phyloP scores from a whole-genome alignment of 192 early-diverging fungal genomes.

The Podila verticillata region DNA sequence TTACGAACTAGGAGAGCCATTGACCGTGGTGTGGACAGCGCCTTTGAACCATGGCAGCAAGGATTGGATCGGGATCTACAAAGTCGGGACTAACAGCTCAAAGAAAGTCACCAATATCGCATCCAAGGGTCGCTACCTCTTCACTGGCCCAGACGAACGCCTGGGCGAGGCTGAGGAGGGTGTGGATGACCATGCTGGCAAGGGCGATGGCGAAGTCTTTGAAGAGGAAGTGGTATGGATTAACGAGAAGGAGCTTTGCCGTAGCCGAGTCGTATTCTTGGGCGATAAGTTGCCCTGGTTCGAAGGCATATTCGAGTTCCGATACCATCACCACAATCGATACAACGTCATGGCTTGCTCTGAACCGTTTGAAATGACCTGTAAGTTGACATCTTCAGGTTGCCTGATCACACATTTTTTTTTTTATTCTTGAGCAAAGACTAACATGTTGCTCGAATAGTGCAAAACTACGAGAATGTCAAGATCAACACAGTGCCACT shows the following conservation, averaged over 20 bases:
- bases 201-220: conserved; percentile 35
- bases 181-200: conserved; percentile 56
- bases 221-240: conserved; percentile 44
- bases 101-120: conserved; percentile 77
- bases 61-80: conserved; percentile 97
- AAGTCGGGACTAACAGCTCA: conserved; percentile 79
- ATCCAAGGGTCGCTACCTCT: conserved; percentile 78
- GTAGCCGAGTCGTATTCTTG: conserved; percentile 59
- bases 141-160: conserved; percentile 57
- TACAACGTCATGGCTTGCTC: conserved; percentile 84
- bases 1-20: conserved; percentile 80
- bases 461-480: conserved; percentile 20
- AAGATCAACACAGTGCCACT: conserved; percentile 21
- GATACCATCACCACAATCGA: conserved; percentile 88
- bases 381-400: conserved; percentile 42
- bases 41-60: conserved; percentile 70
- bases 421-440: too few species aligned
- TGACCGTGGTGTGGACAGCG: conserved; percentile 78
- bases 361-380: conserved; percentile 81
- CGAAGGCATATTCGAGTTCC: conserved; percentile 87
- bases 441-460: conserved; percentile 1
- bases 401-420: neutral
- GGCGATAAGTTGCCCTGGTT: conserved; percentile 83
- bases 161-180: conserved; percentile 56
- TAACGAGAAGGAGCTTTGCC: conserved; percentile 39